Evolutionary conservation across 1,284 basidiomycete species (phyloP).

Genomic region (Ceratobasidium theobromae): DNA sequence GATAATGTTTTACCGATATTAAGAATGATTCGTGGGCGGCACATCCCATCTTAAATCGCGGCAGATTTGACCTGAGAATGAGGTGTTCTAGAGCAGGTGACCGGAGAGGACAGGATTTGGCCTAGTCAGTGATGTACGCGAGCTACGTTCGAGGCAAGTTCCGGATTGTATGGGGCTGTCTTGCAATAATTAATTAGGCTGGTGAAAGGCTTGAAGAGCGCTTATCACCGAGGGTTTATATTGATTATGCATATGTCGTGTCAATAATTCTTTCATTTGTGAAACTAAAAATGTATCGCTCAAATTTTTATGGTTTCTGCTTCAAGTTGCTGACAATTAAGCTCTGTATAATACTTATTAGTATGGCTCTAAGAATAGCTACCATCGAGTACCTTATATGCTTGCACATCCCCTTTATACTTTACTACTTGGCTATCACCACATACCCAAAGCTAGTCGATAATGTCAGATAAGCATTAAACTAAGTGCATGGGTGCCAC

Average conservation of each 20-base stretch:
- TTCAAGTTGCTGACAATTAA: constrained; percentile 81
- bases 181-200: too few relatives aligned
- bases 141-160: neutral
- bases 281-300: neutral
- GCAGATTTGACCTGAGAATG: constrained; percentile 10
- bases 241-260: neutral
- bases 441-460: constrained; percentile 80
- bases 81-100: constrained; percentile 17
- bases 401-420: constrained; percentile 87
- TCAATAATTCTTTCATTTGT: neutral
- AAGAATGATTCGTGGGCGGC: constrained; percentile 14
- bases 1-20: constrained; percentile 30
- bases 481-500: constrained; percentile 39
- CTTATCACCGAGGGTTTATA: too few relatives aligned
- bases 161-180: neutral
- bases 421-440: constrained; percentile 80
- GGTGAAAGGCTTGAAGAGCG: too few relatives aligned
- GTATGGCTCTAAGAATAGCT: neutral
- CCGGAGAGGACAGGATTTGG: neutral
- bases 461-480: constrained; percentile 35
- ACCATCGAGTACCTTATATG: constrained; percentile 73
- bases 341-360: constrained; percentile 49
- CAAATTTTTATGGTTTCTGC: constrained; percentile 43
- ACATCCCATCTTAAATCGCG: constrained; percentile 4
- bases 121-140: neutral